Evolutionary conservation across 768 basidiomycete genomes (phyloP).

Genomic region (Terana coerulea): DNA sequence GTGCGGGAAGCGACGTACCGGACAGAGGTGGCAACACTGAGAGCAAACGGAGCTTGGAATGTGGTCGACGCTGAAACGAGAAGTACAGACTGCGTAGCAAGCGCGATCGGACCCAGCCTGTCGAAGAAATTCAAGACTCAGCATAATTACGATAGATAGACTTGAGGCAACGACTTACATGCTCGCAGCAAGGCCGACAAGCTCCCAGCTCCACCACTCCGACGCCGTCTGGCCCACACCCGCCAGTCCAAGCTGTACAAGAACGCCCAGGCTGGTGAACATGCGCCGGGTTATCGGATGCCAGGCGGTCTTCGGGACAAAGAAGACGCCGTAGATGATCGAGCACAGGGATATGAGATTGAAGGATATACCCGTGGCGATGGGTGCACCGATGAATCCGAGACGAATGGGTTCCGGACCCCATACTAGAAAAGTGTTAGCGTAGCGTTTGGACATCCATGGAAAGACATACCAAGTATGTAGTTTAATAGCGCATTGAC

Average conservation of each 20-base stretch:
- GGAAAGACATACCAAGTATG: slow-evolving; percentile 56
- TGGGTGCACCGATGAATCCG: slow-evolving; percentile 90
- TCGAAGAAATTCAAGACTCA: not conserved
- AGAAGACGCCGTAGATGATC: slow-evolving; percentile 58
- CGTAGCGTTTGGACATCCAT: not conserved
- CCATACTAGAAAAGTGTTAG: slow-evolving; percentile 54
- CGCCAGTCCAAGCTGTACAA: slow-evolving; percentile 75
- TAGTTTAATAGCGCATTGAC: slow-evolving; percentile 83
- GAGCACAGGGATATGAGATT: slow-evolving; percentile 73
- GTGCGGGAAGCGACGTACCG: slow-evolving; percentile 43
- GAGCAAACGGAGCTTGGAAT: slow-evolving; percentile 80
- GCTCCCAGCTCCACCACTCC: slow-evolving; percentile 99
- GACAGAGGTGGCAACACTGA: slow-evolving; percentile 82
- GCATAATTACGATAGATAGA: not conserved
- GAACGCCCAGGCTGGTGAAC: slow-evolving; percentile 63
- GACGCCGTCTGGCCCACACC: slow-evolving; percentile 83
- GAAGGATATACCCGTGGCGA: slow-evolving; percentile 85
- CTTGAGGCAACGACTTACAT: slow-evolving; percentile 38
- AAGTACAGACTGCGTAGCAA: slow-evolving; percentile 89
- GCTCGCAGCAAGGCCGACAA: slow-evolving; percentile 60
- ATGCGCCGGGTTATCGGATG: slow-evolving; percentile 61
- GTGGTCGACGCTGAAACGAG: slow-evolving; percentile 70
- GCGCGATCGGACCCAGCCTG: slow-evolving; percentile 72
- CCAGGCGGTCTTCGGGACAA: slow-evolving; percentile 76
- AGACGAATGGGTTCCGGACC: slow-evolving; percentile 74